These are phyloP conservation scores for Zasmidium citrigriseum DNA, from an alignment of 2,329 filamentous ascomycete species.

Conservation along the genomic window DNA sequence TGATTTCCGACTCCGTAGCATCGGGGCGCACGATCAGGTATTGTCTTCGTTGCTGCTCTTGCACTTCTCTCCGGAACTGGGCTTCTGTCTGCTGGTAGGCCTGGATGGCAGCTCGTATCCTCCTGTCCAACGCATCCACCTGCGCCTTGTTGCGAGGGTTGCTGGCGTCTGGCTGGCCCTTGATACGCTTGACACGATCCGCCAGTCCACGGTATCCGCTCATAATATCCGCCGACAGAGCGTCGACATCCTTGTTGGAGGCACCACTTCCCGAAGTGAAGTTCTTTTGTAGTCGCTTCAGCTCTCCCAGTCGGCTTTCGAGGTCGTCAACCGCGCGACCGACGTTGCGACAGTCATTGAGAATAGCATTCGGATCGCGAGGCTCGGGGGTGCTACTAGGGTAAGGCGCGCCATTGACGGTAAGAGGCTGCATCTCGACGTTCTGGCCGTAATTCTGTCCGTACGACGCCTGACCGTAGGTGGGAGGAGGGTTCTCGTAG, in stretches of 20 bases:
- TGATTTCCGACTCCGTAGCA: constrained; percentile 73
- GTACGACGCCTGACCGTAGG: constrained; percentile 29
- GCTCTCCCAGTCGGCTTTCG: constrained; percentile 69
- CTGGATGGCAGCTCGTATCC: constrained; percentile 78
- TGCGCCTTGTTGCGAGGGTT: constrained; percentile 75
- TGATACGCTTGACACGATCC: constrained; percentile 77
- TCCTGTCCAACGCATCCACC: constrained; percentile 76
- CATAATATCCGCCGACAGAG: constrained; percentile 77
- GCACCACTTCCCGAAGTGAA: constrained; percentile 69
- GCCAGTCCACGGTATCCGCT: constrained; percentile 76
- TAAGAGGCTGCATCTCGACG: constrained; percentile 72
- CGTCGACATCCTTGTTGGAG: constrained; percentile 67
- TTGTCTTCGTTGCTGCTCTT: constrained; percentile 83
- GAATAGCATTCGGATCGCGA: constrained; percentile 70
- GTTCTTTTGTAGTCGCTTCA: constrained; percentile 70
- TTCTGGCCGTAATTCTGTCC: constrained; percentile 33
- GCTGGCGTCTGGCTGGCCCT: constrained; percentile 73
- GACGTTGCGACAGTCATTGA: constrained; percentile 83
- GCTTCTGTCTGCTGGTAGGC: constrained; percentile 79
- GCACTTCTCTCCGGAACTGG: constrained; percentile 75
- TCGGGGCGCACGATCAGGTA: constrained; percentile 78
- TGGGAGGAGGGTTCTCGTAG: constrained; percentile 29
- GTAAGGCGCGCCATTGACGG: constrained; percentile 27
- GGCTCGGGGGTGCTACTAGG: constrained; percentile 25
- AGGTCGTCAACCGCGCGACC: constrained; percentile 75